A percentile compares a stretch with the other conserved stretches of the same genome.
These are phyloP conservation scores for Colletotrichum gloeosporioides DNA, from an alignment of 2,329 filamentous ascomycete species.

Conservation along the genomic window DNA sequence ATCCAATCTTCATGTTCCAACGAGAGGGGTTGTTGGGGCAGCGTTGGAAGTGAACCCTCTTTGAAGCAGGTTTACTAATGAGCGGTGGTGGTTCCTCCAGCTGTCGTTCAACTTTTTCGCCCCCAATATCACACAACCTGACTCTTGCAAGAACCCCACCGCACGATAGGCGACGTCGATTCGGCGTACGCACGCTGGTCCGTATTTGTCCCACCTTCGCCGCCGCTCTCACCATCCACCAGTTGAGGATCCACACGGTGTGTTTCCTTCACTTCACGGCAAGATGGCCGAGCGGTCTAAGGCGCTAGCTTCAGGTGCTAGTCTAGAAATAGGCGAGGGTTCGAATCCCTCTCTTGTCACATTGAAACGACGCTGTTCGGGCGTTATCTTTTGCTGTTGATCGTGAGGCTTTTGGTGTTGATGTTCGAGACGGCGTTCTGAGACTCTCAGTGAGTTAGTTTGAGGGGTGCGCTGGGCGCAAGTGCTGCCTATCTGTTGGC, in stretches of 20 bases:
- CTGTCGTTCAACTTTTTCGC: neutral
- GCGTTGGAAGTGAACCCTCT: neutral
- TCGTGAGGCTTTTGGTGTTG: neutral
- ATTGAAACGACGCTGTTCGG: neutral
- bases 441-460: neutral
- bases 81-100: neutral
- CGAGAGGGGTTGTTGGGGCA: neutral
- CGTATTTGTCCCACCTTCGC: neutral
- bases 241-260: neutral
- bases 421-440: neutral
- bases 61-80: neutral
- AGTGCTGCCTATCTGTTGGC: neutral
- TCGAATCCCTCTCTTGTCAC: neutral
- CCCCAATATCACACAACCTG: neutral
- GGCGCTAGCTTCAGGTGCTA: neutral
- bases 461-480: neutral
- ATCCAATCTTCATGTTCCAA: neutral
- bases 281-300: constrained; percentile 7
- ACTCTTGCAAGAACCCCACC: neutral
- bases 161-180: neutral
- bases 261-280: neutral
- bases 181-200: neutral
- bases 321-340: neutral
- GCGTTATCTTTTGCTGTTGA: neutral
- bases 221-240: neutral